Evolutionary conservation across 2,329 filamentous ascomycete species (phyloP), one percentile per base, ranked within the genome.

Genomic region (Fusarium sambucinum): DNA sequence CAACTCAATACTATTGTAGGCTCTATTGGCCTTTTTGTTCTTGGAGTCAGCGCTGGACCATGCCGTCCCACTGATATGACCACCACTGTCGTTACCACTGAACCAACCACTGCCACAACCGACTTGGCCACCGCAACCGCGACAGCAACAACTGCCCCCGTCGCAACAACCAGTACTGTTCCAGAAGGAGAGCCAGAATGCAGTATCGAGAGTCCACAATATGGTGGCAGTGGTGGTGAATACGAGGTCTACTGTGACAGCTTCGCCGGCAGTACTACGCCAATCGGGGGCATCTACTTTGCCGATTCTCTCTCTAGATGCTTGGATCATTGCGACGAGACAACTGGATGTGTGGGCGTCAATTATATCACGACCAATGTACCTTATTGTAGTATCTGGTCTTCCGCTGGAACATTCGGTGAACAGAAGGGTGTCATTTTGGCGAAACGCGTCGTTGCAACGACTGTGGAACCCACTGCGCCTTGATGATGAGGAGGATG

Each of bases 361-460:
- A 46, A 46, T 10, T 23, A 46, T 21, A 6, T 46, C n/a, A 19
- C 17, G 3, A 16, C n/a, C n/a, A 11, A n/a, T 44, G 1, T 2
- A 3, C 11, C 17, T 16, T 21, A 10, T 11, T 46, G 42, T 8
- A 30, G 1, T 10, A 46, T 46, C 19, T 46, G 27, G 44, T 30
- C 27, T 11, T 10, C 3, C 2, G 9, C 10, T 19, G 12, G 2
- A 2, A 3, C 8, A 5, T 47, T 16, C 5, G 10, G 19, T 17
- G 19, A 33, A 1, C 2, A 1, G 3, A 23, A 33, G 5, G 19
- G 19, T 7, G 16, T 23, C 2, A 23, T 13, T 23, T 1, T 21
- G 19, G 45, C 45, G 14, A 47, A 23, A n/a, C 29, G 45, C 10
- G 13, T 29, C 5, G 13, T 27, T n/a, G 9, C 11, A 13, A 12